Base-by-base conservation (phyloP, 2,329 filamentous ascomycete genomes). In the Davidsoniella neocaledoniae region DNA sequence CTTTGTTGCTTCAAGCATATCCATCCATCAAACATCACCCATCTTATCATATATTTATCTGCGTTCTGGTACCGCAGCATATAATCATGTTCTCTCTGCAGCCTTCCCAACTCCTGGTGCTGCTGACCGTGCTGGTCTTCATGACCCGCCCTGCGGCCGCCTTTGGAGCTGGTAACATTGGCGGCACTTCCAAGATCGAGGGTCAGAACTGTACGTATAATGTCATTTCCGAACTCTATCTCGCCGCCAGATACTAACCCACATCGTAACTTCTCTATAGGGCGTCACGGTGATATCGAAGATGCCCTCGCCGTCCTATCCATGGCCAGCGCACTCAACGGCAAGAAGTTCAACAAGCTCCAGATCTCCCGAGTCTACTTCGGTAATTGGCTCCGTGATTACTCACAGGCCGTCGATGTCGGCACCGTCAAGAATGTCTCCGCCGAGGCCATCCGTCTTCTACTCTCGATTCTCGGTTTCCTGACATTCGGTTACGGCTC, bases 361-460 rank as follows among this genome's bases (percentile, higher is more conserved):
- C 83, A 81, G 61, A 83, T 94, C 55, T 84, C 88, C 55, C 78
- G 87, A 54, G 84, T 93, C 55, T 95, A 95, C 69, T 95, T 95
- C 68, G 88, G 88, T 56, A 95, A 94, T 69, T 94, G 88, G 88
- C 76, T 94, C 33, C 77, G 75, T 53, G 88, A 95, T 66, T 95
- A 95, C 66, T 91, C 84, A 48, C 88, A 95, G 65, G 88, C 87
- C 54, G 84, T 94, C 58, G 88, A 95, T 63, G 85, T 94, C 46
- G 88, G 86, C 54, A 93, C 86, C 3, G 77, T 94, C 66, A 94
- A 94, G 68, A 77, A 81, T 58, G 87, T 95, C 55, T 90, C 84
- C 50, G 82, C 86, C 47, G 86, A 94, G 65, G 87, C 87, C 52
- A 94, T 95, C 60, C 81, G 88, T 33, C 83, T 95, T 45, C 70